These are phyloP conservation scores for Hyparrhenia diplandra DNA, from an alignment of 176 grass and related monocot species.

Conservation along the genomic window DNA sequence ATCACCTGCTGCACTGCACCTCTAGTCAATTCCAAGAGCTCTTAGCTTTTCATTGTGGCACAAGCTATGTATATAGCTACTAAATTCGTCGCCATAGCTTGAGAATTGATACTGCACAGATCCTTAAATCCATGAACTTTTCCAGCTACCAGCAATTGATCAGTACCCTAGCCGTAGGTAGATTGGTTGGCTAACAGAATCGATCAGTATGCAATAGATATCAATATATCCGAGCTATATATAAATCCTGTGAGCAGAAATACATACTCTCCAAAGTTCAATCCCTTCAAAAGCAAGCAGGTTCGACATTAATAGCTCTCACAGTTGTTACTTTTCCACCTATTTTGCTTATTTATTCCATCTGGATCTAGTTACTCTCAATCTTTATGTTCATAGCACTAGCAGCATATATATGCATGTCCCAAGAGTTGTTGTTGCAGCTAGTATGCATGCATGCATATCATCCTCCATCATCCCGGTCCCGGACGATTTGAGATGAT, in stretches of 20 bases:
- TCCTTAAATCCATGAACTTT: too few relatives aligned
- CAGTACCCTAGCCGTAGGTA: too few relatives aligned
- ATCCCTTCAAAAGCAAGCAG: background rate
- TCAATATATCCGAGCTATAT: background rate
- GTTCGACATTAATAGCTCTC: background rate
- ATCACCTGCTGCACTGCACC: background rate
- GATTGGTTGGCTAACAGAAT: background rate
- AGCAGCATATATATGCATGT: background rate
- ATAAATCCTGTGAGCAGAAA: background rate
- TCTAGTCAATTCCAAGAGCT: too few relatives aligned
- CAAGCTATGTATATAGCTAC: too few relatives aligned
- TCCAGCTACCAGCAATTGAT: too few relatives aligned
- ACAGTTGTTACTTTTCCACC: background rate
- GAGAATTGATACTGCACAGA: too few relatives aligned
- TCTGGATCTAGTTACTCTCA: background rate
- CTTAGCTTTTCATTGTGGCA: too few relatives aligned
- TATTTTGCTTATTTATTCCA: background rate
- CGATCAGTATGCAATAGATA: background rate
- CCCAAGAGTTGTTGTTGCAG: background rate
- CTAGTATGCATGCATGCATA: background rate
- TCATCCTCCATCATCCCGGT: too few relatives aligned
- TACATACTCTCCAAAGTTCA: too few relatives aligned
- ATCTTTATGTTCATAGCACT: background rate
- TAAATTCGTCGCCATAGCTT: background rate
- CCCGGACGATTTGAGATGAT: background rate